A percentile compares a stretch with the other conserved stretches of the same genome.
Evolutionary conservation across 306 rosid genomes (phyloP).

Genomic region (Quillaja saponaria): DNA sequence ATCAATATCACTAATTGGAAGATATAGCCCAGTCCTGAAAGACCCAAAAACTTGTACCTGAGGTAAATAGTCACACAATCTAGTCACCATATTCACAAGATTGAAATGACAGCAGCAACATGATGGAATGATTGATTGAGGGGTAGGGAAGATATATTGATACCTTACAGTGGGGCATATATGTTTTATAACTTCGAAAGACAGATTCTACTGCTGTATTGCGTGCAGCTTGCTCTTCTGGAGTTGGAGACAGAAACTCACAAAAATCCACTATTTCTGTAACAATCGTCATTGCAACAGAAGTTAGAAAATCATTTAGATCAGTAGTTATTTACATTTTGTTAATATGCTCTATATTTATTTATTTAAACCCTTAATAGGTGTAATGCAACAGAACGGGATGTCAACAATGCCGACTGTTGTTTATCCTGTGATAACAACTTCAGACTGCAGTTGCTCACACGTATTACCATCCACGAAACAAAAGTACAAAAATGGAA

Average conservation of each 20-base stretch:
- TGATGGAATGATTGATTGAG: not conserved
- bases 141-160: not conserved
- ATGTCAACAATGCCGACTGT: too few species aligned
- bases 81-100: slow-evolving; percentile 4
- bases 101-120: not conserved
- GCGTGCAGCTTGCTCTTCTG: slow-evolving; percentile 73
- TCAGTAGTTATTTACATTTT: not conserved
- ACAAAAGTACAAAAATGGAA: too few species aligned
- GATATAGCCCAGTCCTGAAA: slow-evolving; percentile 89
- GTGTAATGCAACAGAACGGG: too few species aligned
- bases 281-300: not conserved
- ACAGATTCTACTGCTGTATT: slow-evolving; percentile 65
- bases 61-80: slow-evolving; percentile 27
- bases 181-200: slow-evolving; percentile 67
- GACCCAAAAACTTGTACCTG: slow-evolving; percentile 98
- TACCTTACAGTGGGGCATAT: slow-evolving; percentile 91
- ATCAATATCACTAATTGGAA: slow-evolving; percentile 91
- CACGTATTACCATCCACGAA: too few species aligned
- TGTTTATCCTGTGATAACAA: too few species aligned
- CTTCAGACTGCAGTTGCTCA: too few species aligned
- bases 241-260: slow-evolving; percentile 86
- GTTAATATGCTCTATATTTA: not conserved
- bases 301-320: slow-evolving; percentile 9
- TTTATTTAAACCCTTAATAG: too few species aligned
- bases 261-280: slow-evolving; percentile 91